Evolutionary conservation across 495 filamentous ascomycete species (phyloP).

Genomic region (Aspergillus baeticus): DNA sequence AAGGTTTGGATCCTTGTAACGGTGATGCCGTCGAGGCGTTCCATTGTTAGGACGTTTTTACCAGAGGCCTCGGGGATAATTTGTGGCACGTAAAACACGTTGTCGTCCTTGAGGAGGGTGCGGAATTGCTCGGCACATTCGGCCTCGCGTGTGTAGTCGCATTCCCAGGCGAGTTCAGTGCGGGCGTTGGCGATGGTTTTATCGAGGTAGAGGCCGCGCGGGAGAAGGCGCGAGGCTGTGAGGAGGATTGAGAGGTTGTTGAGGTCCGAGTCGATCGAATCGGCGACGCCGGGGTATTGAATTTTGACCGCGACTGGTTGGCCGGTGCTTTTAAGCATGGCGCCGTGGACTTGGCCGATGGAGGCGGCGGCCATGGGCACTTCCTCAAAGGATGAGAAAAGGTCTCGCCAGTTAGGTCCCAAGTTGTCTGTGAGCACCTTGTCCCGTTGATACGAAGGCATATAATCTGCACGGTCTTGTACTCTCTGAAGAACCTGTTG

Average conservation of each 20-base stretch:
- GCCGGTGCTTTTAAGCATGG: slow-evolving; percentile 71
- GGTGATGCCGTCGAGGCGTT: slow-evolving; percentile 81
- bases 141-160: slow-evolving; percentile 90
- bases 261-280: slow-evolving; percentile 92
- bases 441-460: slow-evolving; percentile 90
- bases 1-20: slow-evolving; percentile 80
- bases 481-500: slow-evolving; percentile 88
- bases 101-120: slow-evolving; percentile 67
- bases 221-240: slow-evolving; percentile 82
- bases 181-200: slow-evolving; percentile 98
- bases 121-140: slow-evolving; percentile 72
- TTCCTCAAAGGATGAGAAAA: slow-evolving; percentile 84
- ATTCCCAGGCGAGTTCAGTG: slow-evolving; percentile 91
- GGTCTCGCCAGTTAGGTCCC: slow-evolving; percentile 78
- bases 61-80: slow-evolving; percentile 79
- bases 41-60: slow-evolving; percentile 87
- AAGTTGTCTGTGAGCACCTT: slow-evolving; percentile 76
- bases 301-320: slow-evolving; percentile 88
- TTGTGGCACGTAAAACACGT: slow-evolving; percentile 75
- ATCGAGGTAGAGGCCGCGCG: slow-evolving; percentile 89
- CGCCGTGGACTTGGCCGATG: slow-evolving; percentile 93
- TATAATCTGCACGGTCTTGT: slow-evolving; percentile 96
- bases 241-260: slow-evolving; percentile 89
- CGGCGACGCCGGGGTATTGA: slow-evolving; percentile 95
- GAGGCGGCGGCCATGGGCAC: slow-evolving; percentile 95